A percentile compares a stretch with the other conserved stretches of the same genome.
These are phyloP conservation scores for Ceratocystis cacaofunesta DNA, from an alignment of 2,329 filamentous ascomycete genomes.

Conservation along the genomic window DNA sequence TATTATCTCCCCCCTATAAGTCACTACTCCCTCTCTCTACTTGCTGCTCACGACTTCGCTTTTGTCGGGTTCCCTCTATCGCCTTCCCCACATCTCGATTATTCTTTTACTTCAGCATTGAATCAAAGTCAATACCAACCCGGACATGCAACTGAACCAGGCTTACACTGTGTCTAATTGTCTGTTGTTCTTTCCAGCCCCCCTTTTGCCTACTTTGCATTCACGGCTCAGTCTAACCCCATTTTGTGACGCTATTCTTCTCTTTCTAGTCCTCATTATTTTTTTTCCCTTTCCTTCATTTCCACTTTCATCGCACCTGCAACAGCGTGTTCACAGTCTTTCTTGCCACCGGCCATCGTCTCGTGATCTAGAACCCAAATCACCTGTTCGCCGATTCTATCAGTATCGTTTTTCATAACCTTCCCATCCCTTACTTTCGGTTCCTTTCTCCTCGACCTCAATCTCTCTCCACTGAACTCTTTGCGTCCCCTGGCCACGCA, in stretches of 20 bases:
- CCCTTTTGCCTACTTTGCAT: background rate
- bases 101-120: background rate
- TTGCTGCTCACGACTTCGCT: background rate
- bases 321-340: too few relatives aligned
- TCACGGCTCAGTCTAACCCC: too few relatives aligned
- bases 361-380: too few relatives aligned
- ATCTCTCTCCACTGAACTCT: background rate
- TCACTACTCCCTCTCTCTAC: background rate
- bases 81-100: background rate
- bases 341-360: too few relatives aligned
- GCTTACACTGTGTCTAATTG: background rate
- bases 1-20: background rate
- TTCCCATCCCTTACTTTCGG: background rate
- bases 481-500: background rate
- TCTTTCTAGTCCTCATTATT: background rate
- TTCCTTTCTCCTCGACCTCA: too few relatives aligned
- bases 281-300: background rate
- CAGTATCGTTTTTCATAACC: background rate
- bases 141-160: background rate
- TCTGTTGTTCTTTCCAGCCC: background rate
- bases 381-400: too few relatives aligned
- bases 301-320: background rate
- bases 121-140: background rate
- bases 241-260: too few relatives aligned
- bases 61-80: background rate